Conservation (phyloP, 2,329 filamentous ascomycete genomes). For the Fusarium beomiforme region DNA sequence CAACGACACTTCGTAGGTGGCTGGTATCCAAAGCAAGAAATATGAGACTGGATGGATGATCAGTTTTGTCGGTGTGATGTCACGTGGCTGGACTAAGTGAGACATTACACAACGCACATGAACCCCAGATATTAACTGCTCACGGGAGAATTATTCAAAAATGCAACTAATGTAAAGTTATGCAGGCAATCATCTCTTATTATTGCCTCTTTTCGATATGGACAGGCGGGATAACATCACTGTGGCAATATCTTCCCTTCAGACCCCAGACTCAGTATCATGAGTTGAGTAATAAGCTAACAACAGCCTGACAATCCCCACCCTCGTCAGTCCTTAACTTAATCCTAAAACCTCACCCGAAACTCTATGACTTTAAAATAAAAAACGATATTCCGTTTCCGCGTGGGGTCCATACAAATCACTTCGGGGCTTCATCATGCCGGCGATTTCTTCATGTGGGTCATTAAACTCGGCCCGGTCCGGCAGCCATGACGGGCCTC, state of each 20-base stretch:
- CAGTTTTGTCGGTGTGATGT: slow-evolving; percentile 43
- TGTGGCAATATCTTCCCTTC: slow-evolving; percentile 5
- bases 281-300: background rate
- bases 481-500: slow-evolving; percentile 28
- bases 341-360: background rate
- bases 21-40: slow-evolving; percentile 23
- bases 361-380: background rate
- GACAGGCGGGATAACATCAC: background rate
- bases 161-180: background rate
- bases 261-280: background rate
- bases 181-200: slow-evolving; percentile 4
- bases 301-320: background rate
- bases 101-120: background rate
- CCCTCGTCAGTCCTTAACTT: background rate
- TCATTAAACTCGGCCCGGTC: slow-evolving; percentile 37
- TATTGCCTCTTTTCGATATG: background rate
- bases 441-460: slow-evolving; percentile 29
- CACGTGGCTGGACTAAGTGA: slow-evolving; percentile 38
- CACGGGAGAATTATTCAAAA: background rate
- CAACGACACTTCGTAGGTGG: slow-evolving; percentile 27
- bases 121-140: background rate
- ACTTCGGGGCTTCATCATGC: slow-evolving; percentile 12
- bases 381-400: background rate
- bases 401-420: slow-evolving; percentile 21
- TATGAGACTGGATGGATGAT: slow-evolving; percentile 23